A percentile compares a stretch with the other conserved stretches of the same genome.
These are phyloP conservation scores for Talaromyces marneffei DNA, from an alignment of 2,329 filamentous ascomycete species.

Conservation along the genomic window DNA sequence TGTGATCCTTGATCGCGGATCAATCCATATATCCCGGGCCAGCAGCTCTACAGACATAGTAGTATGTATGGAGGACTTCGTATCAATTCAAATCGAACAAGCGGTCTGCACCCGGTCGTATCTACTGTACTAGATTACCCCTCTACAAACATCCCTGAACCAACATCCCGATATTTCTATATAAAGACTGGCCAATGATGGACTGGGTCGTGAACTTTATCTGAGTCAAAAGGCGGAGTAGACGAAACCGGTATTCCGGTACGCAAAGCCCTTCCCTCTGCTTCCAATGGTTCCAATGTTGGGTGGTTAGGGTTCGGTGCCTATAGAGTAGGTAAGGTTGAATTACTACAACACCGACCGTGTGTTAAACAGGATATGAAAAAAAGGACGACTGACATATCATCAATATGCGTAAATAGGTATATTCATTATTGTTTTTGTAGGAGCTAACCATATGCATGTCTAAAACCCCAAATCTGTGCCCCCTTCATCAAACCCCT, in stretches of 20 bases:
- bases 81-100: background rate
- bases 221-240: background rate
- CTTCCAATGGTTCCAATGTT: no score
- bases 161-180: background rate
- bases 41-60: no score
- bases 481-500: conserved; percentile 22
- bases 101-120: background rate
- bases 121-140: background rate
- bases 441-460: no score
- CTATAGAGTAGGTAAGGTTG: no score
- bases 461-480: conserved; percentile 20
- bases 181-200: background rate
- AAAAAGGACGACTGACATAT: no score
- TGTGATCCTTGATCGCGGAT: background rate
- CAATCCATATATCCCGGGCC: no score
- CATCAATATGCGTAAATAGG: background rate
- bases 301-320: background rate
- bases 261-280: no score
- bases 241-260: background rate
- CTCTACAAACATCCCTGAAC: background rate
- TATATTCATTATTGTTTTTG: background rate
- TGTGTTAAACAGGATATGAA: background rate
- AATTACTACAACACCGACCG: background rate
- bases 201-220: background rate
- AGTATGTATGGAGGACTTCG: no score